phyloP scores from a whole-genome alignment of 257 asterid species.

The Solanum dulcamara region DNA sequence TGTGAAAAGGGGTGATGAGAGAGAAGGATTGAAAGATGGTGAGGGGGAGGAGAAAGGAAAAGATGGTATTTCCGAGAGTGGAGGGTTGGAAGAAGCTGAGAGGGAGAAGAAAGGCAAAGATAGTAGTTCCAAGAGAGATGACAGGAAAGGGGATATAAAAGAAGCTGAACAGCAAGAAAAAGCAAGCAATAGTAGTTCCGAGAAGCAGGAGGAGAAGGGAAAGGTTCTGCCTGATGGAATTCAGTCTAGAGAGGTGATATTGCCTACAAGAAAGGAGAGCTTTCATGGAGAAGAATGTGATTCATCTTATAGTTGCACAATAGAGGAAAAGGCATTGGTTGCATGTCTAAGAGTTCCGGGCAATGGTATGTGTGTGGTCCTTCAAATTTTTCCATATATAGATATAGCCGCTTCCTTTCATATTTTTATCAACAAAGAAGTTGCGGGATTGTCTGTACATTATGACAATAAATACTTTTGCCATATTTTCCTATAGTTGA shows the following conservation, averaged over 20 bases:
- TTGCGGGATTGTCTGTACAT: neutral
- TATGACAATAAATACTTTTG: neutral
- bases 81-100: neutral
- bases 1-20: neutral
- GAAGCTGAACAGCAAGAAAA: slow-evolving; percentile 1
- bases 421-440: neutral
- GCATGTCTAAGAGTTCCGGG: slow-evolving; percentile 93
- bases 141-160: neutral
- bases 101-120: neutral
- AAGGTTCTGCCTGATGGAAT: slow-evolving; percentile 15
- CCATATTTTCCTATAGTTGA: neutral
- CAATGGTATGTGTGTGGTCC: slow-evolving; percentile 35
- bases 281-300: slow-evolving; percentile 50
- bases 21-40: neutral
- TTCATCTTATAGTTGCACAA: slow-evolving; percentile 64
- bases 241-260: slow-evolving; percentile 12
- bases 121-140: neutral
- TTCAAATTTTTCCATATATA: neutral
- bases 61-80: neutral
- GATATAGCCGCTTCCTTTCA: neutral
- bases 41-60: neutral
- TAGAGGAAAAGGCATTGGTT: slow-evolving; percentile 48
- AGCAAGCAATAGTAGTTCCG: neutral
- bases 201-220: slow-evolving; percentile 15
- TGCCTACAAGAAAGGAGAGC: slow-evolving; percentile 19